Evolutionary conservation across 352 stramenopile genomes (phyloP).

Genomic region (Globisporangium polare): DNA sequence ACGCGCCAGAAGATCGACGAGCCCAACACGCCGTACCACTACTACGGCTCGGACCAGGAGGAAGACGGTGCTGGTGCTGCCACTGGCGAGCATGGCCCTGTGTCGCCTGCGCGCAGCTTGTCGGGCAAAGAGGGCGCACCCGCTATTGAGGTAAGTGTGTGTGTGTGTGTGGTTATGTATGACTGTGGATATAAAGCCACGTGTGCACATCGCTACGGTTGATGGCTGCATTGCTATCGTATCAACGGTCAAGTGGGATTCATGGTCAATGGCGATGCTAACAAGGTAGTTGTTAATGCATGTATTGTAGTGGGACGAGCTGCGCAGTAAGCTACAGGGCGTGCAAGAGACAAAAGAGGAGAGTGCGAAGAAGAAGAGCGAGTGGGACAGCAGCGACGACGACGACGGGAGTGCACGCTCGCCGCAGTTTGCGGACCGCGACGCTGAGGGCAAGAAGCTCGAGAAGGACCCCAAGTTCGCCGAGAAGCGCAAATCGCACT

Average conservation of each 20-base stretch:
- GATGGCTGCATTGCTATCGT: neutral
- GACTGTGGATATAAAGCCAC: neutral
- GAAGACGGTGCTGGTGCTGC: constrained; percentile 20
- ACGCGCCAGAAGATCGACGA: constrained; percentile 94
- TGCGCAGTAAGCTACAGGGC: constrained; percentile 59
- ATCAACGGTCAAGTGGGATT: too few species aligned
- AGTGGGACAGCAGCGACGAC: constrained; percentile 59
- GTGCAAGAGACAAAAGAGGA: constrained; percentile 40
- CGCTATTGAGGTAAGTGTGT: constrained; percentile 34
- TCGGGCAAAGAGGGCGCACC: constrained; percentile 40
- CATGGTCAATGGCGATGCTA: too few species aligned
- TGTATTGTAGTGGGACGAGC: constrained; percentile 50
- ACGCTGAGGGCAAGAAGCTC: constrained; percentile 61
- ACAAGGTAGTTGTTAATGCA: too few species aligned
- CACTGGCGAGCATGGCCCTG: constrained; percentile 22
- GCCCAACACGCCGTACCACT: constrained; percentile 90
- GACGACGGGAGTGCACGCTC: constrained; percentile 22
- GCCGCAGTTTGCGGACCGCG: constrained; percentile 31
- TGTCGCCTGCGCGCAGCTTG: constrained; percentile 47
- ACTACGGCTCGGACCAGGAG: constrained; percentile 34
- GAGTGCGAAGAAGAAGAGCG: constrained; percentile 26
- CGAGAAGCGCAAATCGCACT: constrained; percentile 76
- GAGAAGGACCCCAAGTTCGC: constrained; percentile 62
- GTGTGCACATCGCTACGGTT: neutral
- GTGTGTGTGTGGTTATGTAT: constrained; percentile 2